Conservation (phyloP, 805 yeast species). For the Saturnispora bothae region DNA sequence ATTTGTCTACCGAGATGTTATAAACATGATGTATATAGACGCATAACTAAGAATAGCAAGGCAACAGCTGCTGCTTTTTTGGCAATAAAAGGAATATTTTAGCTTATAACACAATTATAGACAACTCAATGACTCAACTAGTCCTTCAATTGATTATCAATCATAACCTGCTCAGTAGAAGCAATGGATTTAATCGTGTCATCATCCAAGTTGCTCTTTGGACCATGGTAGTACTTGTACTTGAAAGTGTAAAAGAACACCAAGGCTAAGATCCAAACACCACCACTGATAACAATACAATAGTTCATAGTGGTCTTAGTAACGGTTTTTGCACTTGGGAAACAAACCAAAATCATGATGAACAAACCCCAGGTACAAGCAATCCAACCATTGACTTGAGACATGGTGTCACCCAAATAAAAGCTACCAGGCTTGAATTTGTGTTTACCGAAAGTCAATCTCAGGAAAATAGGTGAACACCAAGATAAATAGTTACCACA, state of each 20-base stretch:
- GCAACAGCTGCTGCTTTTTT: too few species aligned
- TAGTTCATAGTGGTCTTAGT: conserved; percentile 29
- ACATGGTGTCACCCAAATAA: conserved; percentile 40
- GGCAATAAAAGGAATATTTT: background rate
- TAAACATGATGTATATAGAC: background rate
- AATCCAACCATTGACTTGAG: conserved; percentile 34
- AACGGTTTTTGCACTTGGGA: conserved; percentile 38
- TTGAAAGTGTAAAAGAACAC: conserved; percentile 18
- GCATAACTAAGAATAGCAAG: background rate
- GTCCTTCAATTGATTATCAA: conserved; percentile 1
- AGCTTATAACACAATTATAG: background rate
- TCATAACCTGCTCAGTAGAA: conserved; percentile 7
- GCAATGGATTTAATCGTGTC: conserved; percentile 5
- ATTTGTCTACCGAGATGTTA: conserved; percentile 54
- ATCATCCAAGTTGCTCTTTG: conserved; percentile 17
- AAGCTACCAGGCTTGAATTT: conserved; percentile 54
- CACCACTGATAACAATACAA: conserved; percentile 26
- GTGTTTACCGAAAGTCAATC: conserved; percentile 36
- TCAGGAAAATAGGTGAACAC: conserved; percentile 46
- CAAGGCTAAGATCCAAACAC: conserved; percentile 21
- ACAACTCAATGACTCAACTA: background rate
- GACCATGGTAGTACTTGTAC: conserved; percentile 21
- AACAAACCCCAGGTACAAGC: conserved; percentile 40
- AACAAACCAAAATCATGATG: conserved; percentile 44
- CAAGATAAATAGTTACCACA: conserved; percentile 52